Evolutionary conservation across 2,329 filamentous ascomycete genomes (phyloP).

Genomic region (Sporothrix euskadiensis): DNA sequence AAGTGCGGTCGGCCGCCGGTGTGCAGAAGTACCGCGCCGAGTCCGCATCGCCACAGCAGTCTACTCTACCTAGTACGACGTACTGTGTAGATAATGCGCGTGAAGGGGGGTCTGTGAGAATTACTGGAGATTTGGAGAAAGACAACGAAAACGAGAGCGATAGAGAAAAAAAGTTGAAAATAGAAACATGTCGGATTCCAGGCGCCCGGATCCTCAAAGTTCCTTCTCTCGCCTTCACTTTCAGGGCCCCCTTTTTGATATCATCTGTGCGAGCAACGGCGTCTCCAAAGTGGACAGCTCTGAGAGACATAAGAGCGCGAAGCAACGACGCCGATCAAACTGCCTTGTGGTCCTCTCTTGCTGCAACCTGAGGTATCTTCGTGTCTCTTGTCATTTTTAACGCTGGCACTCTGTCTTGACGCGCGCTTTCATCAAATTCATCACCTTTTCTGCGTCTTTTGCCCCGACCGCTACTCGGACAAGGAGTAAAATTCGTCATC

Average conservation of each 20-base stretch:
- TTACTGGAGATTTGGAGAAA: not conserved
- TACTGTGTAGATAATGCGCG: not conserved
- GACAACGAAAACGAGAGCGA: not conserved
- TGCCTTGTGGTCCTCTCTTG: slow-evolving; percentile 3
- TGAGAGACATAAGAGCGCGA: not conserved
- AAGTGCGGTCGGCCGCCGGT: not conserved
- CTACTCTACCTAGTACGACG: too few species aligned
- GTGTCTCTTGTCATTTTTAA: not conserved
- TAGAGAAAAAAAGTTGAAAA: not conserved
- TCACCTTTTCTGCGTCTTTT: not conserved
- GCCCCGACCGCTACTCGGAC: not conserved
- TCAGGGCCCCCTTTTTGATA: not conserved
- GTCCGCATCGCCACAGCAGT: not conserved
- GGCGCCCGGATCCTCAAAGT: not conserved
- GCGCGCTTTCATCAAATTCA: not conserved
- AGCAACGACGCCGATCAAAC: slow-evolving; percentile 13
- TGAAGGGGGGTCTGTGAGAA: not conserved
- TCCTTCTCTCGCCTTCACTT: not conserved
- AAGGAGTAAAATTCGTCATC: slow-evolving; percentile 1
- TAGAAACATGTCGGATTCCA: slow-evolving; percentile 10
- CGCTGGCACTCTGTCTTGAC: not conserved
- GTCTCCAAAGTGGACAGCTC: not conserved
- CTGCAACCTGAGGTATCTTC: not conserved
- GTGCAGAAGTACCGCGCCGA: not conserved
- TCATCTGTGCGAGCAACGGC: slow-evolving; percentile 4